Conservation (phyloP, 345 rosid genomes). For the Salix exigua region DNA sequence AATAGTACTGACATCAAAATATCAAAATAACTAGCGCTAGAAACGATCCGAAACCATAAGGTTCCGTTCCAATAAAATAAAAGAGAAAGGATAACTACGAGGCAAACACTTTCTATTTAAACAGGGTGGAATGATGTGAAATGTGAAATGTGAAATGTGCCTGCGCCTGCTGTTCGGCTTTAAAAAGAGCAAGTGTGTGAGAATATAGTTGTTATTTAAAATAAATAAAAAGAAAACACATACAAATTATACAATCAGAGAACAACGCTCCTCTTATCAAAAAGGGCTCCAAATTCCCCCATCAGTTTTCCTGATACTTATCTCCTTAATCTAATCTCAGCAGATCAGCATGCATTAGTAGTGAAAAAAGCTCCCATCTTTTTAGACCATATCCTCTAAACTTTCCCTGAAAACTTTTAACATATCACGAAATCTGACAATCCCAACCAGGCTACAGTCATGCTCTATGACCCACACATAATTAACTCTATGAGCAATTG, state of each 20-base stretch:
- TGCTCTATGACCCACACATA: conserved; percentile 84
- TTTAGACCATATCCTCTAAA: conserved; percentile 26
- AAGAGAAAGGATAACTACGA: too few species aligned
- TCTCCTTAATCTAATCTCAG: neutral
- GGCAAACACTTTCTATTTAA: neutral
- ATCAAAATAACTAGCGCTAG: too few species aligned
- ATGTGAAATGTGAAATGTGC: neutral
- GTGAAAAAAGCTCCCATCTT: neutral
- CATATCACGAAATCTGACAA: conserved; percentile 67
- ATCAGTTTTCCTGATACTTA: neutral
- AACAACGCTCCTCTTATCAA: neutral
- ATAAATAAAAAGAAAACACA: neutral
- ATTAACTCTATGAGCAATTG: conserved; percentile 70
- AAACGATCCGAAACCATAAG: too few species aligned
- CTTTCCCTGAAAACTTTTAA: conserved; percentile 63
- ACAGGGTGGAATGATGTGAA: neutral
- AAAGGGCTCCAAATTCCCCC: neutral
- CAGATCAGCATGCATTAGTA: neutral
- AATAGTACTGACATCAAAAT: too few species aligned
- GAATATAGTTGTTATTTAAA: too few species aligned
- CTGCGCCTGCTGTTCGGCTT: neutral
- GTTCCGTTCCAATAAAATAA: too few species aligned
- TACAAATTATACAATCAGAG: neutral
- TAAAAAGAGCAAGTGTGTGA: too few species aligned
- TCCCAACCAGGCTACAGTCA: conserved; percentile 70